These are phyloP conservation scores for Rhododendron ferrugineum DNA, from an alignment of 148 eudicot species.

Conservation along the genomic window DNA sequence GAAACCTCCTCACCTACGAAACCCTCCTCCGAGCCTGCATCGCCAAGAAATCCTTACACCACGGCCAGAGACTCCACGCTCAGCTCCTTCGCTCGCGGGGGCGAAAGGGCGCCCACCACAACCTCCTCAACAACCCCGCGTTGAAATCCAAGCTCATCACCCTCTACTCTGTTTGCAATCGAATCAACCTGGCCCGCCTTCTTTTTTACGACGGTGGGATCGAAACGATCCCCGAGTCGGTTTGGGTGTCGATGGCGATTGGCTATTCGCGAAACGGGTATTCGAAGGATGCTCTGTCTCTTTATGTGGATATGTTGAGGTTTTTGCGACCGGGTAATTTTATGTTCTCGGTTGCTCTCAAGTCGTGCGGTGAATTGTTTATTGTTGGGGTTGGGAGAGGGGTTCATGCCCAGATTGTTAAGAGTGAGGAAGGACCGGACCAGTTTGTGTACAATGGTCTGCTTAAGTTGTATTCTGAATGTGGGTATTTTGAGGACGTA, in stretches of 20 bases:
- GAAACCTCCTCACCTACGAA: constrained; percentile 19
- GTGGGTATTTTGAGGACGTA: constrained; percentile 32
- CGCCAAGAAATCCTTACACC: constrained; percentile 26
- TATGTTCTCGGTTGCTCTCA: constrained; percentile 29
- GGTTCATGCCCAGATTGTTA: constrained; percentile 35
- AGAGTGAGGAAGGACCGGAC: constrained; percentile 26
- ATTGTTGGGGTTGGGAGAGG: constrained; percentile 22
- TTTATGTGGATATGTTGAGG: constrained; percentile 31
- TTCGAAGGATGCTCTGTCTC: constrained; percentile 22
- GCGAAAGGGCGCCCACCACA: background rate
- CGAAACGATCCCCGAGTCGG: constrained; percentile 12
- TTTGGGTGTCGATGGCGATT: constrained; percentile 42
- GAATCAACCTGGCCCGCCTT: constrained; percentile 27
- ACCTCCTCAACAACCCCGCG: background rate
- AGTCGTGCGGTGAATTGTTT: constrained; percentile 20
- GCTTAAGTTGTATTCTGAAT: constrained; percentile 26
- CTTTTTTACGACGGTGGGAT: constrained; percentile 24
- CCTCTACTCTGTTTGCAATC: constrained; percentile 33
- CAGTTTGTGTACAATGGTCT: constrained; percentile 38
- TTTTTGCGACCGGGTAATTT: constrained; percentile 26
- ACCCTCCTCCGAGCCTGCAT: constrained; percentile 36
- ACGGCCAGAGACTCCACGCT: constrained; percentile 31
- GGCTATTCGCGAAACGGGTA: constrained; percentile 37
- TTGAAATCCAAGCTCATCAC: constrained; percentile 17
- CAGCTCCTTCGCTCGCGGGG: constrained; percentile 22